Percentiles rank a stretch among this genome's conserved stretches.
Evolutionary conservation across 1,139 yeast species (phyloP).

Genomic region (Yamadazyma dushanensis): DNA sequence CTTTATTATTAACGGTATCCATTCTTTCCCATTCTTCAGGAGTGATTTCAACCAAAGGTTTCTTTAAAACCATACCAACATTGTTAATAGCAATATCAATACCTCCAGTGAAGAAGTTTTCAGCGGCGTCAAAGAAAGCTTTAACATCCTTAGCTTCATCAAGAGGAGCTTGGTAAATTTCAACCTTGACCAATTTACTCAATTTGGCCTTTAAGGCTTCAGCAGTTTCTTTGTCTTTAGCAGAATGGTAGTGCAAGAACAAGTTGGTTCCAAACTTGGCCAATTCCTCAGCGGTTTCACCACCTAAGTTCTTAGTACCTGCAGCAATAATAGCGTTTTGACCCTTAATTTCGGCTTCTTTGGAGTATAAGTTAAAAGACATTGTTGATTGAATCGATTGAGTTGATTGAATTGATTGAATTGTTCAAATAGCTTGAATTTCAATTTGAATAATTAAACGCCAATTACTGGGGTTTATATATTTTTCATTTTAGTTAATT

Average conservation of each 20-base stretch:
- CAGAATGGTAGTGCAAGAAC: slow-evolving; percentile 57
- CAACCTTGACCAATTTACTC: slow-evolving; percentile 39
- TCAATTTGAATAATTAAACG: too few relatives aligned
- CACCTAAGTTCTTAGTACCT: slow-evolving; percentile 68
- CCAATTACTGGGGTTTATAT: too few relatives aligned
- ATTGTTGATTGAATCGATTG: slow-evolving; percentile 4
- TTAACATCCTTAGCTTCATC: slow-evolving; percentile 41
- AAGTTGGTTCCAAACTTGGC: slow-evolving; percentile 58
- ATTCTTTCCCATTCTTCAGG: slow-evolving; percentile 56
- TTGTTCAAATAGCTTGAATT: too few relatives aligned
- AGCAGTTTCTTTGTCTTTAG: slow-evolving; percentile 32
- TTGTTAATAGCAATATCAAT: slow-evolving; percentile 66
- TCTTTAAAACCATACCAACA: slow-evolving; percentile 67
- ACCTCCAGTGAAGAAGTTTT: slow-evolving; percentile 43
- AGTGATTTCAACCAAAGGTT: slow-evolving; percentile 49
- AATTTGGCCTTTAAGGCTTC: slow-evolving; percentile 38
- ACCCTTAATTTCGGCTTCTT: slow-evolving; percentile 32
- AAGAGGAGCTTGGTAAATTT: slow-evolving; percentile 46
- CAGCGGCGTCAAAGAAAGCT: slow-evolving; percentile 47
- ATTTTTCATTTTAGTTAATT: too few relatives aligned
- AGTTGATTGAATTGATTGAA: slow-evolving; percentile 4
- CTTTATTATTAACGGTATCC: slow-evolving; percentile 55
- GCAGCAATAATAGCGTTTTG: slow-evolving; percentile 62
- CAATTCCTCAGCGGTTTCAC: slow-evolving; percentile 54
- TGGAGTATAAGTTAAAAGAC: slow-evolving; percentile 15